Conservation (phyloP, 2,329 filamentous ascomycete genomes). For the Talaromyces islandicus region DNA sequence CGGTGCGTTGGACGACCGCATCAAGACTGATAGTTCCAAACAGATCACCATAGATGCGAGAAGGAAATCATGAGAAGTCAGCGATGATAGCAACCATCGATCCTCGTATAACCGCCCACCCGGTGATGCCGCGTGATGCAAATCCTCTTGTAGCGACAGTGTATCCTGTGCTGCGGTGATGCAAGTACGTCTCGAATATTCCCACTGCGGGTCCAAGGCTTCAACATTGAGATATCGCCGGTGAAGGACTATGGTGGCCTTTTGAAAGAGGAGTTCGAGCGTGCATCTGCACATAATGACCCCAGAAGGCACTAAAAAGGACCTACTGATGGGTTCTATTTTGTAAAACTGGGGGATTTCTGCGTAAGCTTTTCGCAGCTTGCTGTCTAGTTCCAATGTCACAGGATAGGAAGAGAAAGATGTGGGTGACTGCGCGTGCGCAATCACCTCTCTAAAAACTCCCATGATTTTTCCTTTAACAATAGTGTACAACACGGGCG, state of each 20-base stretch:
- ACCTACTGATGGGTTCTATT: slow-evolving; percentile 21
- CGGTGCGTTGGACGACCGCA: slow-evolving; percentile 1
- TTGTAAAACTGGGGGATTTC: slow-evolving; percentile 18
- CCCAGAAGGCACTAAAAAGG: slow-evolving; percentile 41
- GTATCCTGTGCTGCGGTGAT: slow-evolving; percentile 43
- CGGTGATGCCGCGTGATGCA: slow-evolving; percentile 43
- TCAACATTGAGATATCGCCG: slow-evolving; percentile 41
- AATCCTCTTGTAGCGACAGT: slow-evolving; percentile 41
- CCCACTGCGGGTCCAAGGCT: slow-evolving; percentile 25
- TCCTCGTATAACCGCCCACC: slow-evolving; percentile 47
- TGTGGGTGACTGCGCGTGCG: slow-evolving; percentile 13
- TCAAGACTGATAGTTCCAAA: slow-evolving; percentile 25
- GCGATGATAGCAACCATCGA: slow-evolving; percentile 53
- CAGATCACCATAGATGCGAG: slow-evolving; percentile 55
- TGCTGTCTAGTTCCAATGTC: slow-evolving; percentile 19
- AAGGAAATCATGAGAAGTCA: slow-evolving; percentile 55
- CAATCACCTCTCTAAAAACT: slow-evolving; percentile 23
- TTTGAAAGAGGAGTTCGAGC: slow-evolving; percentile 44
- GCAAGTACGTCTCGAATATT: slow-evolving; percentile 38
- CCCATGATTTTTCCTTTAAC: slow-evolving; percentile 25
- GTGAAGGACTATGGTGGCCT: slow-evolving; percentile 46
- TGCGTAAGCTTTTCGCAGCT: slow-evolving; percentile 16
- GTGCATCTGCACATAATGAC: slow-evolving; percentile 47
- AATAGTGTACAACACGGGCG: slow-evolving; percentile 31
- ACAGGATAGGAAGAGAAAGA: slow-evolving; percentile 11